Base-by-base conservation (phyloP, 805 yeast species). In the Ogataea neopini region DNA sequence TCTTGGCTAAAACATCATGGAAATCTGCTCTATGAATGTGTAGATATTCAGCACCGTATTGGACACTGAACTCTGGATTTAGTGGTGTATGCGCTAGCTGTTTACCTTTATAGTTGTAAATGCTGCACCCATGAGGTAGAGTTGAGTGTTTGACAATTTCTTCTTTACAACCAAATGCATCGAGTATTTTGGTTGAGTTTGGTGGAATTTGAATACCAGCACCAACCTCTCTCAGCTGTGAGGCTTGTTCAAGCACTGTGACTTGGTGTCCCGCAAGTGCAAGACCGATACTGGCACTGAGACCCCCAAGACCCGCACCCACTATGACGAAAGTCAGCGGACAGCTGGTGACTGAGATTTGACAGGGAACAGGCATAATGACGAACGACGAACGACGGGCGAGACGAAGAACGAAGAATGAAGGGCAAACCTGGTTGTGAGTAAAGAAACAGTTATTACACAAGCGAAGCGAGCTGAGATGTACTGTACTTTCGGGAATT, bases 181-280 rank as follows among this genome's bases (percentile, higher is more conserved):
- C 51, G 14, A 47, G 38, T 10, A 47, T 47, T 18, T 39, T 43
- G 15, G 44, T 39, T 3, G 51, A 47, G 33, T 47, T 47, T 22
- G 51, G 47, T 5, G 51, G 51, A 13, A 47, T 47, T 35, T 47
- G 51, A 8, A 47, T 47, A 2, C 51, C 51, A 3, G 51, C 51
- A 2, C 51, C 51, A 25, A 47, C 47, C 17, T 47, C 51, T 18
- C 33, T 33, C 3, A 47, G 45, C 19, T 39, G 37, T 1, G 44
- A 23, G 2, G 51, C 47, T 20, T 43, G 43, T 37, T 47, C 51
- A n/a, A 47, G 32, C 20, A 47, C 37, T 3, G 47, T 47, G 19
- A 47, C 51, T 10, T 39, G 18, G 18, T 47, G 51, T 11, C 51
- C 51, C 13, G 47, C 47, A 4, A 47, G 23, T 8, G 36, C 20